Base-by-base conservation (phyloP, 176 grass and related monocot genomes). In the Carex littledalei region DNA sequence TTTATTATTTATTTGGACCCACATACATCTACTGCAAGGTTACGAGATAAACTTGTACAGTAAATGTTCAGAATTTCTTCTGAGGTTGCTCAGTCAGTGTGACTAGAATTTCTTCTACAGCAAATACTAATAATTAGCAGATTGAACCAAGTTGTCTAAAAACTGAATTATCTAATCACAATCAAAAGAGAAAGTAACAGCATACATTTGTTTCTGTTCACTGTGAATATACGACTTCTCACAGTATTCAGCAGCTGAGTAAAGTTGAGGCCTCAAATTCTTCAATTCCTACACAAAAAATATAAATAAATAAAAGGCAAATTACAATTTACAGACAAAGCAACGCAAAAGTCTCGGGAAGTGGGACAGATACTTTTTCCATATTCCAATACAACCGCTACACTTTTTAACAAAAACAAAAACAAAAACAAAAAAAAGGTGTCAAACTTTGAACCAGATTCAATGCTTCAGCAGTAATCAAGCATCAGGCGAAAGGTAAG, bases 261-360 rank as follows among this genome's bases (percentile, higher is more conserved):
- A 94, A 83, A 99, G 97, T 77, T 99, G 97, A 81, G 97, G 93
- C 34, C 97, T 91, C 87, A 99, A 66, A 86, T 92, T 99, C 90
- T 99, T 99, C 88, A 99, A 92, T 82, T 96, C 97, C 97, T 99
- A 88, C 85, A 85, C 52, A 39, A 49, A 70, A 16, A 21, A 81
- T 58, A 52, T 45, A 49, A 50, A 50, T 11, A 67, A 55, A 79
- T 62, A 82, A 65, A 69, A 63, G 61, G 2, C 43, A 75, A 53
- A 75, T 71, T 71, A 71, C 43, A 15, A 54, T 54, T 53, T 18
- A 66, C 31, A 35, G 84, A 17, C 35, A 59, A 64, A 90, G 52
- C 67, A 22, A 6, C 32, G 14, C 81, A 85, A 68, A 80, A 35
- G 80, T 43, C 4, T 81, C 43, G 56, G 24, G 20, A 78, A 63